Evolutionary conservation across 768 basidiomycete genomes (phyloP).

Genomic region (Pleurotus djamor): DNA sequence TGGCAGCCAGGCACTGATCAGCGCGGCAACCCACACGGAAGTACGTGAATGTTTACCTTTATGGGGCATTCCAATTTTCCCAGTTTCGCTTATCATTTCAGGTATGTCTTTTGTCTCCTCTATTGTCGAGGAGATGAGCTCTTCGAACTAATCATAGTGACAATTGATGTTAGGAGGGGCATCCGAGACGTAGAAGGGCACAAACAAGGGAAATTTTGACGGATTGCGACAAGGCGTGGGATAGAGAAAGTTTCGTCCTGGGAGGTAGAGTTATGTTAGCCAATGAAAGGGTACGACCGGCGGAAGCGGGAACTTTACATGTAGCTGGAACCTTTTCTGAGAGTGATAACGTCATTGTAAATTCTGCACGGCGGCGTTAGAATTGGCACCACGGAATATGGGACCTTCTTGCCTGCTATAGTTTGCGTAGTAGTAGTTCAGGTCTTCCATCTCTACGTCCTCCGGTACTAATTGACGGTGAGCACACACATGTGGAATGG

Average conservation of each 20-base stretch:
- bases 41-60: conserved; percentile 45
- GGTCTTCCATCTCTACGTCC: conserved; percentile 92
- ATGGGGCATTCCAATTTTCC: conserved; percentile 89
- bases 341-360: conserved; percentile 96
- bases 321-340: conserved; percentile 92
- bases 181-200: conserved; percentile 3
- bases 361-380: conserved; percentile 46
- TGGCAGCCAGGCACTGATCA: conserved; percentile 17
- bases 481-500: conserved; percentile 1
- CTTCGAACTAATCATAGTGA: conserved; percentile 66
- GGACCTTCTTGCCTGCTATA: conserved; percentile 74
- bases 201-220: conserved; percentile 91
- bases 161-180: not conserved
- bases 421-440: conserved; percentile 96
- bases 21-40: conserved; percentile 6
- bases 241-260: conserved; percentile 95
- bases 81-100: conserved; percentile 89
- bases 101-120: conserved; percentile 97
- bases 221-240: conserved; percentile 93
- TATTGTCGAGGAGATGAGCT: conserved; percentile 87
- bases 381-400: conserved; percentile 2
- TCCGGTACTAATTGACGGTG: conserved; percentile 58
- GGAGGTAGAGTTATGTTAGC: not conserved
- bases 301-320: conserved; percentile 59
- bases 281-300: not conserved